A percentile compares a stretch with the other conserved stretches of the same genome.
phyloP scores from a whole-genome alignment of 2,329 filamentous ascomycete genomes.

The Corniculantispora saksenae region DNA sequence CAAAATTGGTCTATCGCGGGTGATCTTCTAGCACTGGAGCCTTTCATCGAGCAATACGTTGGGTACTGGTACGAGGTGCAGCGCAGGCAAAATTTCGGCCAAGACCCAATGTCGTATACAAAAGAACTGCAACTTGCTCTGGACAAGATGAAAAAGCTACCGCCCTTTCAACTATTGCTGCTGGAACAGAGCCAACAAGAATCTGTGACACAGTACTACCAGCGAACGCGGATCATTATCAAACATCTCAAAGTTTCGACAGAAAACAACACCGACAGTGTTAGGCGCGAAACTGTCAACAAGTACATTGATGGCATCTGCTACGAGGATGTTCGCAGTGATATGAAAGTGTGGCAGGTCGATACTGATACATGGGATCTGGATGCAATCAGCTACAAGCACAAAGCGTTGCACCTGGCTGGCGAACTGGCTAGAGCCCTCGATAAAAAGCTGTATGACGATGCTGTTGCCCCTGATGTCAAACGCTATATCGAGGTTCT shows the following conservation, averaged over 20 bases:
- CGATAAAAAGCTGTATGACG: constrained; percentile 47
- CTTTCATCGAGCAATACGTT: constrained; percentile 38
- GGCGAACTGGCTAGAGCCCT: constrained; percentile 57
- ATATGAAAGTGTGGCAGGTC: constrained; percentile 33
- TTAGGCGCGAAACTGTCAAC: constrained; percentile 31
- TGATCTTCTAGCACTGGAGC: constrained; percentile 22
- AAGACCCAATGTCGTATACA: constrained; percentile 51
- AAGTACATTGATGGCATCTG: constrained; percentile 57
- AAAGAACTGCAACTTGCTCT: constrained; percentile 52
- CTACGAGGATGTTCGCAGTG: constrained; percentile 45
- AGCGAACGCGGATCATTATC: constrained; percentile 37
- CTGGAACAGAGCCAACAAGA: constrained; percentile 58
- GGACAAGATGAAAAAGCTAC: constrained; percentile 52
- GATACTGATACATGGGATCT: constrained; percentile 32
- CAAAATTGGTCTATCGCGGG: constrained; percentile 30
- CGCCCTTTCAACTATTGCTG: constrained; percentile 53
- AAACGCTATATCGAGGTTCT: constrained; percentile 54
- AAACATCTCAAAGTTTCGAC: constrained; percentile 41
- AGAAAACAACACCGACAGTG: constrained; percentile 22
- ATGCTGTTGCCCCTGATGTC: constrained; percentile 38
- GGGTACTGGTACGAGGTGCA: constrained; percentile 49
- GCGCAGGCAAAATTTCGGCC: constrained; percentile 39
- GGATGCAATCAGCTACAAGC: constrained; percentile 46
- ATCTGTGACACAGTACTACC: constrained; percentile 50
- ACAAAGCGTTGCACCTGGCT: constrained; percentile 58